Base-by-base conservation (phyloP, 1,284 basidiomycete species). In the Trichosporon ovoides region DNA sequence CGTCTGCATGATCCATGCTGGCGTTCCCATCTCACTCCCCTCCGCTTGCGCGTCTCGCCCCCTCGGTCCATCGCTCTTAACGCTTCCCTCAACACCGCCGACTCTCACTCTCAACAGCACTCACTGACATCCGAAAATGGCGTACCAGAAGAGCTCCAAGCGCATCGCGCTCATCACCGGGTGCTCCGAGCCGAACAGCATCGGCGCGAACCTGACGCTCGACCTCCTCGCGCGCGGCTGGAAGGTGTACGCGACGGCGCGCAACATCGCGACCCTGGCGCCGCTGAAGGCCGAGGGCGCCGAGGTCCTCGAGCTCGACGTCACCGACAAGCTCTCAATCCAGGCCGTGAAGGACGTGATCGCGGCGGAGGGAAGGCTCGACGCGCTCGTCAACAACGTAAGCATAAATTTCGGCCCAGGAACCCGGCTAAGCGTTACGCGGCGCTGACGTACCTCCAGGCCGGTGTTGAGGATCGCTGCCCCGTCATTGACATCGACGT, bases 341-440 rank as follows among this genome's bases (percentile, higher is more conserved):
- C 13, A 12, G 12, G 50, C 22, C 31, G 59, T 59, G 33, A 53
- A 33, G 12, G n/a, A 46, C 9, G 10, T n/a, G 11, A 35, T 64
- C 22, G 46, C 38, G 4, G 36, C 52, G 2, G 55, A 35, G 20
- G 64, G 64, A 3, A 16, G 56, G 4, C 57, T 66, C 13, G 56
- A 66, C 38, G 38, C 63, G 10, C 58, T 66, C 13, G 57, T 66
- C 34, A 66, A 66, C 57, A 66, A 66, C 35, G 64, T 63, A 16
- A 19, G 56, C 34, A 2, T 13, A n/a, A n/a, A n/a, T 35, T 28
- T 19, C 10, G 40, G n/a, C 35, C 43, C 7, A 6, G 9, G 38
- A 12, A 24, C 14, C 18, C 38, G 38, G 38, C 20, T 22, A 43
- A 2, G 12, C 2, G 12, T 13, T 24, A 48, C 22, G 16, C 22